Conservation (phyloP, 2,329 filamentous ascomycete species). For the Aspergillus japonicus region DNA sequence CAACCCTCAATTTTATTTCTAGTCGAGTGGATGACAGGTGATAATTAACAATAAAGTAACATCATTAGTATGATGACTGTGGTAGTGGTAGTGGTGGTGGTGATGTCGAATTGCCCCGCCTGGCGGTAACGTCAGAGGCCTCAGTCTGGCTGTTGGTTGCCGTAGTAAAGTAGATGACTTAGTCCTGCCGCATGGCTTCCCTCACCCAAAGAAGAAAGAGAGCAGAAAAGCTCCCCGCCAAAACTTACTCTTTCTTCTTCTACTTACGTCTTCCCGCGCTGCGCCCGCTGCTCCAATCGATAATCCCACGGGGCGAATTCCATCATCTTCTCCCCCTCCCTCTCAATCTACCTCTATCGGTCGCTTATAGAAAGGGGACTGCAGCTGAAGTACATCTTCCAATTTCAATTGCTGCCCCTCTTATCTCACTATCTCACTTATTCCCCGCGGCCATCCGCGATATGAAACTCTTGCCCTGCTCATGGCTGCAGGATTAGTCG, state of each 20-base stretch:
- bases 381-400: not conserved
- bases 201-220: conserved; percentile 1
- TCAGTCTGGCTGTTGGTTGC: not conserved
- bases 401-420: conserved; percentile 17
- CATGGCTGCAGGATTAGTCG: conserved; percentile 43
- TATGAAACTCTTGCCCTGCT: conserved; percentile 33
- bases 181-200: not conserved
- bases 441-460: conserved; percentile 25
- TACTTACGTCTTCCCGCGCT: conserved; percentile 10
- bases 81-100: not conserved
- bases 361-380: conserved; percentile 1
- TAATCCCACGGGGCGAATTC: not conserved
- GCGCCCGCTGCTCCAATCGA: conserved; percentile 5
- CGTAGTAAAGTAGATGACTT: not conserved
- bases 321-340: not conserved
- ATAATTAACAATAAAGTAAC: not conserved
- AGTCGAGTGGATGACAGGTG: not conserved
- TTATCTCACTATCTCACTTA: not conserved
- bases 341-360: not conserved
- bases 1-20: conserved; percentile 5
- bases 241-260: conserved; percentile 14
- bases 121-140: conserved; percentile 26
- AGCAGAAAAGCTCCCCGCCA: conserved; percentile 2
- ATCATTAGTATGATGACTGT: not conserved
- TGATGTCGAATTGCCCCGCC: conserved; percentile 18